Evolutionary conservation across 2,329 filamentous ascomycete species (phyloP).

Genomic region (Podosphaera leucotricha): DNA sequence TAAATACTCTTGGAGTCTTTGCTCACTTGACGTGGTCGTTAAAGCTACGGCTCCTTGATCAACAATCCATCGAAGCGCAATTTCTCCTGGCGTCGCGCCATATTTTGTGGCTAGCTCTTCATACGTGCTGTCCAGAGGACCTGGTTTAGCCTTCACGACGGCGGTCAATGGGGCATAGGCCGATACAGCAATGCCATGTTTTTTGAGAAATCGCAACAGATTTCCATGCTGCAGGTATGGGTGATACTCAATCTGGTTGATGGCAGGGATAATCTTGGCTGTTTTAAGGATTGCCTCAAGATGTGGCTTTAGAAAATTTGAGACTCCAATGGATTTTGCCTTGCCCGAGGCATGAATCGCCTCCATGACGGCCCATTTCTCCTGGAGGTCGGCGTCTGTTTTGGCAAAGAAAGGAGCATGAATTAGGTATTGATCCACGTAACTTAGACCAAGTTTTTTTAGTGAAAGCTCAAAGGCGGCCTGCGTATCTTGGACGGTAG

Average conservation of each 20-base stretch:
- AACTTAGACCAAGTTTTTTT: slow-evolving; percentile 40
- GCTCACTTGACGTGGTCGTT: slow-evolving; percentile 34
- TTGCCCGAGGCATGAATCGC: slow-evolving; percentile 42
- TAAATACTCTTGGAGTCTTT: slow-evolving; percentile 31
- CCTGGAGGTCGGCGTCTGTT: slow-evolving; percentile 27
- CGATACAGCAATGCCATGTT: slow-evolving; percentile 30
- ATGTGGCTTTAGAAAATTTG: slow-evolving; percentile 41
- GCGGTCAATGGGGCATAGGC: slow-evolving; percentile 33
- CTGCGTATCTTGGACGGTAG: slow-evolving; percentile 14
- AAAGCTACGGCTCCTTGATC: slow-evolving; percentile 34
- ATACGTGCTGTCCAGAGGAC: slow-evolving; percentile 29
- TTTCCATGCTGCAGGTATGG: slow-evolving; percentile 46
- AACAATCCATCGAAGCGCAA: slow-evolving; percentile 33
- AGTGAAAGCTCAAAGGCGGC: slow-evolving; percentile 31
- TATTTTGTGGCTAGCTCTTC: slow-evolving; percentile 31
- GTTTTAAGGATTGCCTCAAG: slow-evolving; percentile 32
- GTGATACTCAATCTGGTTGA: slow-evolving; percentile 68
- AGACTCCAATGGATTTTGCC: slow-evolving; percentile 50
- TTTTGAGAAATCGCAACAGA: slow-evolving; percentile 31
- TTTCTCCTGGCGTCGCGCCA: slow-evolving; percentile 28
- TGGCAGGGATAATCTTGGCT: slow-evolving; percentile 36
- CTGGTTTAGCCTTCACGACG: slow-evolving; percentile 23
- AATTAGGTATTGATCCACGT: slow-evolving; percentile 49
- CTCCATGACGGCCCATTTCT: slow-evolving; percentile 35
- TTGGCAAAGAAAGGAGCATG: slow-evolving; percentile 31